These are phyloP conservation scores for Pseudocohnilembus persalinus DNA, from an alignment of 169 alveolate genomes.

Conservation along the genomic window DNA sequence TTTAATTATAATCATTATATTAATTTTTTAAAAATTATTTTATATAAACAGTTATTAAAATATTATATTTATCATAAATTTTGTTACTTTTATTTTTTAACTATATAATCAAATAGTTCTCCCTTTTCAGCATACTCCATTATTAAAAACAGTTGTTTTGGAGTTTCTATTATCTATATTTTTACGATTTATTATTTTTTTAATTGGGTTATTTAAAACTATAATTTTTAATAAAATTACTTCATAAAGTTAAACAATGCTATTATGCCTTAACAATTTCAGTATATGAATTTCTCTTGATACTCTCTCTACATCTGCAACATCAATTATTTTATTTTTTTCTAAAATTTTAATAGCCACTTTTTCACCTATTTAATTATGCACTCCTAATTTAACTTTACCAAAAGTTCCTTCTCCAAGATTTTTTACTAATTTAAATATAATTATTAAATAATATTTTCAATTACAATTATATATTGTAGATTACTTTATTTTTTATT, in stretches of 20 bases:
- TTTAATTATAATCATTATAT: conserved; percentile 18
- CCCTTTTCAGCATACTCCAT: conserved; percentile 85
- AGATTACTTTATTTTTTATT: too few relatives aligned
- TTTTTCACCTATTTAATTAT: conserved; percentile 85
- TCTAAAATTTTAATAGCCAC: conserved; percentile 85
- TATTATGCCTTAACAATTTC: conserved; percentile 74
- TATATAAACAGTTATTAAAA: not conserved
- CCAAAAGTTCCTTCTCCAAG: conserved; percentile 95
- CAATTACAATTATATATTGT: too few relatives aligned
- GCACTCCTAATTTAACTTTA: conserved; percentile 90
- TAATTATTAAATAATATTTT: too few relatives aligned
- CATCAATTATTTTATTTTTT: conserved; percentile 81
- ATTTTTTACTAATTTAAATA: conserved; percentile 83
- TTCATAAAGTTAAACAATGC: conserved; percentile 76
- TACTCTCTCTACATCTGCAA: conserved; percentile 88
- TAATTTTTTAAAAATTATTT: not conserved
- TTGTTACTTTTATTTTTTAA: conserved; percentile 42
- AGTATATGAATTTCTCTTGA: conserved; percentile 90
- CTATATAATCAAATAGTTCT: conserved; percentile 75
- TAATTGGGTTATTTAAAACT: conserved; percentile 26
- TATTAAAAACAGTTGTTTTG: conserved; percentile 65
- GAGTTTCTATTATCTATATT: conserved; percentile 74
- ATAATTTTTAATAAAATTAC: conserved; percentile 36
- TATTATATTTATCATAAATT: too few relatives aligned
- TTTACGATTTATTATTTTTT: conserved; percentile 40